Conservation (phyloP, 2,329 filamentous ascomycete species). For the Bimuria novae-zelandiae region DNA sequence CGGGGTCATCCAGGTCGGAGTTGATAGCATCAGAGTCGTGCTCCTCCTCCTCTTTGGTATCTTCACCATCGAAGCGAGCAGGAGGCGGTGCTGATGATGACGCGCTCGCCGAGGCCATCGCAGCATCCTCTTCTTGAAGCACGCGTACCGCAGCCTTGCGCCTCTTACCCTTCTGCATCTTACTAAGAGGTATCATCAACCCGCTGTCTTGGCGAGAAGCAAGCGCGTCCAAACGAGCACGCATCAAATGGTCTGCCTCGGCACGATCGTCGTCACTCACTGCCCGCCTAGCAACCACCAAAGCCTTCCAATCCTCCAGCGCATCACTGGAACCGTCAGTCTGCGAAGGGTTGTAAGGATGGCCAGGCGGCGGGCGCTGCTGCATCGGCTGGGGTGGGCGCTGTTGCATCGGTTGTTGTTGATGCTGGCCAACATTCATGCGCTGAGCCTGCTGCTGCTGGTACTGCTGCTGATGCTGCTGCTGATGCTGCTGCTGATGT, state of each 20-base stretch:
- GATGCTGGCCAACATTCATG: conserved; percentile 24
- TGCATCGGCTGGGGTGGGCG: conserved; percentile 44
- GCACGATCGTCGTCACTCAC: conserved; percentile 55
- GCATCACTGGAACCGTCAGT: conserved; percentile 75
- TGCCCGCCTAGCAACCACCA: conserved; percentile 63
- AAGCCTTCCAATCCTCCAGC: conserved; percentile 60
- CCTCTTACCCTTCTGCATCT: conserved; percentile 54
- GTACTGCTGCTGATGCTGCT: conserved; percentile 33
- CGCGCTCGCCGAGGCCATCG: conserved; percentile 26
- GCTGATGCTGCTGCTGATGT: conserved; percentile 27
- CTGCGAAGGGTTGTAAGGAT: conserved; percentile 58
- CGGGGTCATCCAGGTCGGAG: conserved; percentile 93
- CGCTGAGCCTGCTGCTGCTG: conserved; percentile 31
- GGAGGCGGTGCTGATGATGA: conserved; percentile 27
- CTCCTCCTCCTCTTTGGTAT: conserved; percentile 60
- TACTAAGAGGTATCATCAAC: conserved; percentile 72
- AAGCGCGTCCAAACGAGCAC: conserved; percentile 67
- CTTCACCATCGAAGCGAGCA: conserved; percentile 60
- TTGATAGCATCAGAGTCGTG: conserved; percentile 88
- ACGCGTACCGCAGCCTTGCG: conserved; percentile 45
- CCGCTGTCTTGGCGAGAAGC: conserved; percentile 75
- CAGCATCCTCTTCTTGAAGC: conserved; percentile 60
- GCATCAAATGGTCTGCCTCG: conserved; percentile 71
- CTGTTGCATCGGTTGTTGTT: conserved; percentile 36
- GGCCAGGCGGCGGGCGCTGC: conserved; percentile 47